Percentiles rank a stretch among this genome's conserved stretches.
phyloP scores from a whole-genome alignment of 768 basidiomycete species.

The Mrakia hoshinonis region DNA sequence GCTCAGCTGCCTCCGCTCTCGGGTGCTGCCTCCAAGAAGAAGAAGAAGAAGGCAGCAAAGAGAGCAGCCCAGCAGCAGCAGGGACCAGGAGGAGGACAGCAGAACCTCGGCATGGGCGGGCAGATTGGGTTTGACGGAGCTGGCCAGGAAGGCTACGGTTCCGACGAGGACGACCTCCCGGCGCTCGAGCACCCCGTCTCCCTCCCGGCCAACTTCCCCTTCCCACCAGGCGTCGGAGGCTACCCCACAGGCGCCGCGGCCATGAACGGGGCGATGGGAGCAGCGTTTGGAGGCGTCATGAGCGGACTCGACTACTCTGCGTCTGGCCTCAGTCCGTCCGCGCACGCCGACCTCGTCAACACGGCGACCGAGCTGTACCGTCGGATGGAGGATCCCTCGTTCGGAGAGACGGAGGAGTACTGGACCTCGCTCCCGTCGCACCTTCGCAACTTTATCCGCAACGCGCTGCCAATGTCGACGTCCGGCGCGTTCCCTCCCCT shows the following conservation, averaged over 20 bases:
- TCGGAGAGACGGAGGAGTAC: constrained; percentile 54
- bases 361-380: constrained; percentile 53
- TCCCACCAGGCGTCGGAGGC: constrained; percentile 45
- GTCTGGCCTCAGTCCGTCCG: constrained; percentile 30
- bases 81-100: background rate
- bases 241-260: constrained; percentile 45
- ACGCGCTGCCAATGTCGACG: constrained; percentile 44
- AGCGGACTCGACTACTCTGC: constrained; percentile 29
- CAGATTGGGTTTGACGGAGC: constrained; percentile 34
- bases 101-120: constrained; percentile 20
- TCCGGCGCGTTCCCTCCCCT: constrained; percentile 32
- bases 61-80: constrained; percentile 10
- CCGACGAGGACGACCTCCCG: constrained; percentile 35
- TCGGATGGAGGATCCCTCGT: constrained; percentile 26
- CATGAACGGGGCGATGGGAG: constrained; percentile 34
- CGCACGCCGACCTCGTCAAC: constrained; percentile 55
- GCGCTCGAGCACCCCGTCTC: constrained; percentile 34
- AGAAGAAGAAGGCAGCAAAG: constrained; percentile 22
- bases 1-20: constrained; percentile 12
- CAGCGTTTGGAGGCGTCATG: constrained; percentile 23
- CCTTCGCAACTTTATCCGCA: constrained; percentile 59
- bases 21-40: constrained; percentile 13
- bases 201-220: constrained; percentile 36
- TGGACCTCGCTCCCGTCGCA: constrained; percentile 62
- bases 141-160: constrained; percentile 37